Base-by-base conservation (phyloP, 2,329 filamentous ascomycete genomes). In the Penicillium olsonii region DNA sequence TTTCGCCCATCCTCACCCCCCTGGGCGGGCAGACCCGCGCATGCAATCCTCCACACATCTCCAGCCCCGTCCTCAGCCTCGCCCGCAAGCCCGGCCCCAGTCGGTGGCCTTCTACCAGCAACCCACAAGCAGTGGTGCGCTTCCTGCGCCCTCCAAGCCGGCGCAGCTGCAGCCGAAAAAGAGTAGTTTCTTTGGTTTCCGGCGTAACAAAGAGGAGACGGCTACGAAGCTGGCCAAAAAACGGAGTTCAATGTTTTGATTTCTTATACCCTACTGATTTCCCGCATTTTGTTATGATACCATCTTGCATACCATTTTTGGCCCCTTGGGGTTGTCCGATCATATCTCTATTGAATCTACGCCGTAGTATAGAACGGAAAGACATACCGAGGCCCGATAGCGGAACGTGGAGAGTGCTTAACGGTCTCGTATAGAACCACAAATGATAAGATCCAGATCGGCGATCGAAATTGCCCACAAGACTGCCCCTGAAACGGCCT, bases 211-310 rank as follows among this genome's bases (percentile, higher is more conserved):
- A 17, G 64, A 66, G 17, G 71, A 73, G 35, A 56, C 57, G 12
- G 52, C 59, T 9, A 64, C 60, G 24, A 72, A 70, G 48, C 50
- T 77, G 41, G 57, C 62, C 37, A 76, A 74, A 60, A 77, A 78
- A 63, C 65, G 69, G 58, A 77, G 74, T 63, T 74, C 74, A 27
- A 73, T 77, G 62, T 76, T 76, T 57, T 76, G 50, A 63, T 45
- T 38, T 22, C 42, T 31, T 50, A 58, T 57, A 55, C 53, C 54
- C 56, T 59, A 24, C 22, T 17, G n/a, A n/a, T 10, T 37, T 39
- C 20, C 10, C 8, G 8, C 20, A n/a, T 26, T 26, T 18, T 17
- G 2, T 15, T 2, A 12, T 43, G 22, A 37, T 37, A 33, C 18
- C 41, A 9, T 12, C 3, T 35, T 9, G n/a, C 33, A 35, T 35